These are phyloP conservation scores for Amanita muscaria DNA, from an alignment of 768 basidiomycete genomes.

Conservation along the genomic window DNA sequence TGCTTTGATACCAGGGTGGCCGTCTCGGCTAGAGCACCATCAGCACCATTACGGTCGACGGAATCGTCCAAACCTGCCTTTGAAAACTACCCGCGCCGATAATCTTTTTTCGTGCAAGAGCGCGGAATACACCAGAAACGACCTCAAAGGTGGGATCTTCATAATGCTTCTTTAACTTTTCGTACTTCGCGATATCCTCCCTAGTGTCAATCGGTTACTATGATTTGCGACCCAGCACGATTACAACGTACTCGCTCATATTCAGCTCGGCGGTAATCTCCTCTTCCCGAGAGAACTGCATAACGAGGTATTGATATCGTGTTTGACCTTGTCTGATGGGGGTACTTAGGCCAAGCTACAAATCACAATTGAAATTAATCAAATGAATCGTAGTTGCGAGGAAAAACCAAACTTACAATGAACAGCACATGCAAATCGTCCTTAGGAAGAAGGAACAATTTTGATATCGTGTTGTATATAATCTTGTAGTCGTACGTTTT, in stretches of 20 bases:
- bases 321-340: constrained; percentile 98
- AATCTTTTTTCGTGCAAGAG: constrained; percentile 85
- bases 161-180: constrained; percentile 85
- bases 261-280: constrained; percentile 95
- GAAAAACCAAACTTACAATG: constrained; percentile 54
- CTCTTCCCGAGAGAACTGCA: constrained; percentile 96
- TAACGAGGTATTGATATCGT: constrained; percentile 93
- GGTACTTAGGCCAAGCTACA: constrained; percentile 78
- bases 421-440: constrained; percentile 95
- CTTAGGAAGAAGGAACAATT: constrained; percentile 89
- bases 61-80: constrained; percentile 40
- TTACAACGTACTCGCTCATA: constrained; percentile 68
- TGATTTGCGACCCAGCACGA: background rate
- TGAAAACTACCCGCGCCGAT: constrained; percentile 81
- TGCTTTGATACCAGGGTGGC: constrained; percentile 93
- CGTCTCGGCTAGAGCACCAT: constrained; percentile 53
- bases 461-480: constrained; percentile 77
- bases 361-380: background rate
- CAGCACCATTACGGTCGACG: background rate
- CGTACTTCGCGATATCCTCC: constrained; percentile 70
- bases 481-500: constrained; percentile 99
- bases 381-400: constrained; percentile 1
- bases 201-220: constrained; percentile 25
- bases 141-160: constrained; percentile 95
- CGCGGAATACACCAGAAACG: constrained; percentile 88